Evolutionary conservation across 2,329 filamentous ascomycete species (phyloP), one percentile per base, ranked within the genome.

Genomic region (Xylaria sp.): DNA sequence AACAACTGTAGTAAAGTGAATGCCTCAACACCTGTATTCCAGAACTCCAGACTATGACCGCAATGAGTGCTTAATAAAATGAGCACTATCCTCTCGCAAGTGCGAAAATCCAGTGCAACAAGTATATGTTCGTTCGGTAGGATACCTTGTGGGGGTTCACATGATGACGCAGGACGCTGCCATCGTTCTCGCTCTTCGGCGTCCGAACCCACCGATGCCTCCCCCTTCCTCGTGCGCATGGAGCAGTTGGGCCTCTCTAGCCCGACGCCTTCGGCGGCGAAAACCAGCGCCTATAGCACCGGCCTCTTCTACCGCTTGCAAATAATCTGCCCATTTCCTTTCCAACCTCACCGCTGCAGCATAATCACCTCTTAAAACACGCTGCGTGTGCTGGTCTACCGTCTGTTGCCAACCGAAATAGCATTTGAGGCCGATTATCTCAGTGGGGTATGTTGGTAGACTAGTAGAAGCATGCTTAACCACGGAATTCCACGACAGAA

Each of bases 351-450:
- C 86, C 0, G 96, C 96, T 0, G 92, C 86, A 0, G 85, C 83
- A 67, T 93, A 86, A 69, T 97, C 92, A 6, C 93, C 93, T 4
- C 88, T 85, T 60, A 97, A 79, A 0, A 98, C 93, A 3, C 94
- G 89, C 81, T 94, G 95, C 61, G 90, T 94, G 80, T 98, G 95
- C 79, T 98, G 94, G 73, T 98, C 92, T 4, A 98, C 94, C 0
- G 94, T 98, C 82, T 93, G 93, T 81, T 98, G 95, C 88, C 93
- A 98, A 50, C 92, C 93, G 79, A 97, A 97, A 82, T 95, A 98
- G 80, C 94, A 97, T 80, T 97, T 98, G 51, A 98, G 85, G 5
- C 89, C 85, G 68, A 98, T 93, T 65, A 97, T 88, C 77, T 97
- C 91, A 0, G 89, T 88, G 0, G 93, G 92, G 74, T 90, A 94